Percentiles rank a stretch among this genome's conserved stretches.
Conservation (phyloP, 805 yeast genomes). For the Saccharomycopsis microspora region DNA sequence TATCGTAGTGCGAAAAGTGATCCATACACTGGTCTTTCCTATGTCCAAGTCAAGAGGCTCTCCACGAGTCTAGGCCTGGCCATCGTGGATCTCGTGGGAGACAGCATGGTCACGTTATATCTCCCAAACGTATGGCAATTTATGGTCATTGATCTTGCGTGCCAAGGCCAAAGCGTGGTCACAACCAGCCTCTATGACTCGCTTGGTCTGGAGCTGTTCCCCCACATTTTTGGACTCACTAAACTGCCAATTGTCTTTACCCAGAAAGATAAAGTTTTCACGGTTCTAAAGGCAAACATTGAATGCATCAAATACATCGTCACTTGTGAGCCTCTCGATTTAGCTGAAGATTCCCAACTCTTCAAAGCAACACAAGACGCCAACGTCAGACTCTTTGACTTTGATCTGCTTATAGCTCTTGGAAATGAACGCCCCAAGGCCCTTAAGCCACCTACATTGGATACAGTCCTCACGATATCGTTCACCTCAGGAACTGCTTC, state of each 20-base stretch:
- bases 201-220: constrained; percentile 46
- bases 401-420: constrained; percentile 24
- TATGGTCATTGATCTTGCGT: constrained; percentile 58
- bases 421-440: constrained; percentile 33
- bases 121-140: constrained; percentile 59
- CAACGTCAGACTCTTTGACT: constrained; percentile 24
- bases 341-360: constrained; percentile 23
- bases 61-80: constrained; percentile 19
- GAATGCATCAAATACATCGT: constrained; percentile 28
- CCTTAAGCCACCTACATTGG: constrained; percentile 37
- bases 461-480: constrained; percentile 47
- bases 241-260: constrained; percentile 49
- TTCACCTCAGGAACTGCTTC: constrained; percentile 76
- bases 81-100: constrained; percentile 14
- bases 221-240: constrained; percentile 49
- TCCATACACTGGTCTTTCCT: constrained; percentile 19
- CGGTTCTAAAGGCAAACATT: constrained; percentile 31
- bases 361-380: constrained; percentile 22
- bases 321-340: constrained; percentile 37
- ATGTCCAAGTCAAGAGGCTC: not conserved
- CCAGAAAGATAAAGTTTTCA: constrained; percentile 38
- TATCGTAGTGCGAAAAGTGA: not conserved
- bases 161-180: constrained; percentile 42
- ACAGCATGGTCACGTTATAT: constrained; percentile 30
- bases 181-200: constrained; percentile 47